phyloP scores from a whole-genome alignment of 2,329 filamentous ascomycete genomes.

The Arthroderma sp. region DNA sequence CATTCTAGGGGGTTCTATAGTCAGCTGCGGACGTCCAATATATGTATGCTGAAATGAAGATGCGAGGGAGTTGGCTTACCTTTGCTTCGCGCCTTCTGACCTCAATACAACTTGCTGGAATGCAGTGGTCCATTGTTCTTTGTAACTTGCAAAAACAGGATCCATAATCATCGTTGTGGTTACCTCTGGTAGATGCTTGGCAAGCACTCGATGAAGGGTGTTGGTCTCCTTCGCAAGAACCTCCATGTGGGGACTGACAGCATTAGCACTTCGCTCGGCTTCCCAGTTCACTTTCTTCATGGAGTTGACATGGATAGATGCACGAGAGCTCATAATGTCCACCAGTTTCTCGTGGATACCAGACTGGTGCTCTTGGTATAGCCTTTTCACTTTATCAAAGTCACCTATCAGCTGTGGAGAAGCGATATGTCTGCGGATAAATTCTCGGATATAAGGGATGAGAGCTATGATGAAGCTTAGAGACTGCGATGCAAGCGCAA shows the following conservation, averaged over 20 bases:
- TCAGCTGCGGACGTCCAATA: no score
- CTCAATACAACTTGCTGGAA: slow-evolving; percentile 52
- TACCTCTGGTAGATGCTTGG: slow-evolving; percentile 64
- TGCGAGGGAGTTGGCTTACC: slow-evolving; percentile 39
- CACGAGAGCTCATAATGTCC: slow-evolving; percentile 77
- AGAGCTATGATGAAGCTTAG: slow-evolving; percentile 76
- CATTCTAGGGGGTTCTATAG: slow-evolving; percentile 42
- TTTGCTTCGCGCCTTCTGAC: slow-evolving; percentile 55
- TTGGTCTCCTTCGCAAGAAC: slow-evolving; percentile 74
- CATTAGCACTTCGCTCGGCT: slow-evolving; percentile 29
- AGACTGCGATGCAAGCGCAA: slow-evolving; percentile 81
- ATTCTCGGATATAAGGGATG: slow-evolving; percentile 82
- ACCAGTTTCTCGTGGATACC: slow-evolving; percentile 87
- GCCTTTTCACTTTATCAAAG: slow-evolving; percentile 73
- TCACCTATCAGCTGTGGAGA: slow-evolving; percentile 55
- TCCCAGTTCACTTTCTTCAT: slow-evolving; percentile 71
- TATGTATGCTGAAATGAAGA: not conserved
- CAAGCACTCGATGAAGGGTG: slow-evolving; percentile 69
- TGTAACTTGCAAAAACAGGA: slow-evolving; percentile 71
- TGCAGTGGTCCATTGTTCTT: slow-evolving; percentile 61
- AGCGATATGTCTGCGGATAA: slow-evolving; percentile 60
- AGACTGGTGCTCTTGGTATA: slow-evolving; percentile 79
- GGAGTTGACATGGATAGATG: slow-evolving; percentile 57
- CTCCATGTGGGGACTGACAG: slow-evolving; percentile 66
- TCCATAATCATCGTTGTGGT: slow-evolving; percentile 73